Conservation (phyloP, 2,329 filamentous ascomycete species). For the Niveomyces coronatus region DNA sequence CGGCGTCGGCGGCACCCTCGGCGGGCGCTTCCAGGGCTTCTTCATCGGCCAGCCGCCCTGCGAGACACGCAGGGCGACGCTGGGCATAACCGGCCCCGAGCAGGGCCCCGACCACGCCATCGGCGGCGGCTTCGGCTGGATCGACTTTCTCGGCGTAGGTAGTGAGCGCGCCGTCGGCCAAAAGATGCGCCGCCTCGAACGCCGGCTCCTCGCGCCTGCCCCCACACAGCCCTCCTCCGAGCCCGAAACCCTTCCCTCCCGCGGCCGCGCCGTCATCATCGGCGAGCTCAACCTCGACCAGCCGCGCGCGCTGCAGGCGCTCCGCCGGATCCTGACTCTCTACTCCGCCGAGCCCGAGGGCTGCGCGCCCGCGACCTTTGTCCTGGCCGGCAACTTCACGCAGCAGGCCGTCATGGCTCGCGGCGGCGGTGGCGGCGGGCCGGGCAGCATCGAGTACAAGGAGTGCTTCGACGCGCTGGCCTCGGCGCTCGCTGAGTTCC, state of each 20-base stretch:
- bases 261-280: constrained; percentile 59
- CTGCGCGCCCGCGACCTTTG: constrained; percentile 64
- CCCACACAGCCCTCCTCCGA: background rate
- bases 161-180: constrained; percentile 75
- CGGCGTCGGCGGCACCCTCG: constrained; percentile 81
- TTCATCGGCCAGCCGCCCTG: constrained; percentile 87
- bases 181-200: constrained; percentile 74
- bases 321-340: constrained; percentile 64
- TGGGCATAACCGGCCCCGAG: constrained; percentile 57
- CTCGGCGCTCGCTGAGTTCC: constrained; percentile 72
- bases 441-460: constrained; percentile 93
- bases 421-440: constrained; percentile 61
- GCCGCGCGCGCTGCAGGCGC: constrained; percentile 67
- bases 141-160: constrained; percentile 87
- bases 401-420: constrained; percentile 54
- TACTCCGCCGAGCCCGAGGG: constrained; percentile 59
- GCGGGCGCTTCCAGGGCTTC: constrained; percentile 84
- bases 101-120: constrained; percentile 51
- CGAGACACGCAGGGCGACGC: constrained; percentile 68
- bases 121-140: constrained; percentile 87
- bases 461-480: constrained; percentile 89
- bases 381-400: constrained; percentile 79
- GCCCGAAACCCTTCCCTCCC: constrained; percentile 22
- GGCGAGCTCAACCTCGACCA: constrained; percentile 82
- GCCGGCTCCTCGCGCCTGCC: constrained; percentile 47